Percentiles rank a stretch among this genome's conserved stretches.
Conservation (phyloP, 2,329 filamentous ascomycete genomes). For the Curvularia eragrostidis region DNA sequence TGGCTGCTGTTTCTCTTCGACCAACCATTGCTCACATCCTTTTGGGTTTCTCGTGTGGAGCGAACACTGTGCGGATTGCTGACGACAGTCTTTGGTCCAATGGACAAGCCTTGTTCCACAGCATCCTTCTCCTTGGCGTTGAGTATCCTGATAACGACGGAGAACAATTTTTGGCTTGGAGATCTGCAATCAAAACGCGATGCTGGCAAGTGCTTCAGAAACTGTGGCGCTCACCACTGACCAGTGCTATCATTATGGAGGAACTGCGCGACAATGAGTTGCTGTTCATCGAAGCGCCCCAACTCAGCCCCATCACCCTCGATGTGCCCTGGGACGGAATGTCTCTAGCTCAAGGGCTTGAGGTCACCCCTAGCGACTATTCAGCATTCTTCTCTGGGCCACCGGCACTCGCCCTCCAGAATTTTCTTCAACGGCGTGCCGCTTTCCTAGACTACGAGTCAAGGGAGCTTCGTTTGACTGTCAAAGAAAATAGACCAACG, state of each 20-base stretch:
- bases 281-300: constrained; percentile 76
- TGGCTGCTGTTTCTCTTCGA: constrained; percentile 74
- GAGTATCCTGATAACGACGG: constrained; percentile 70
- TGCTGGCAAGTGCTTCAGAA: constrained; percentile 71
- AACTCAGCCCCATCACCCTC: constrained; percentile 72
- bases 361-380: constrained; percentile 26
- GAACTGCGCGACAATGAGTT: constrained; percentile 83
- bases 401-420: constrained; percentile 72
- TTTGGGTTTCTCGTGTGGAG: constrained; percentile 82
- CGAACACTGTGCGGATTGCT: constrained; percentile 72
- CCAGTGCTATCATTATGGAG: constrained; percentile 73
- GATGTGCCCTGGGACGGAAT: constrained; percentile 77
- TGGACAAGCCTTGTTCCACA: constrained; percentile 81
- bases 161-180: constrained; percentile 50
- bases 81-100: constrained; percentile 73
- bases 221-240: constrained; percentile 84
- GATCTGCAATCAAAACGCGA: constrained; percentile 52
- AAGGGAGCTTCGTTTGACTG: constrained; percentile 80
- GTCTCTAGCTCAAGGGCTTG: constrained; percentile 57
- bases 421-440: constrained; percentile 79
- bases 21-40: constrained; percentile 91
- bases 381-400: constrained; percentile 72
- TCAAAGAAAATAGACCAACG: constrained; percentile 70
- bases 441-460: constrained; percentile 84
- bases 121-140: constrained; percentile 74